Evolutionary conservation across 306 rosid genomes (phyloP).

Genomic region (Urtica urens): DNA sequence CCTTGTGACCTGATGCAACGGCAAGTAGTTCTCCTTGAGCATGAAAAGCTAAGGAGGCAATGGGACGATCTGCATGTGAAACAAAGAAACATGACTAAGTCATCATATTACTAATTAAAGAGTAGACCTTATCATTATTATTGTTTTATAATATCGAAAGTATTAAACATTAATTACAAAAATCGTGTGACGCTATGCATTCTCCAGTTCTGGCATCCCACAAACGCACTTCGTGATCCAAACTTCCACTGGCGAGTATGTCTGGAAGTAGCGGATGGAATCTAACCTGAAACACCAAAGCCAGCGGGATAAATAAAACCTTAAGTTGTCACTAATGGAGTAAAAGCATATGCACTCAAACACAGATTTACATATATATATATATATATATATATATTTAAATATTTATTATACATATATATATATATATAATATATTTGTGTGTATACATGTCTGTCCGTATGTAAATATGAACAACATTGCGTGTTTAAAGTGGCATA

Average conservation of each 20-base stretch:
- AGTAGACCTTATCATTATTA: background rate
- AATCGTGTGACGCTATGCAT: slow-evolving; percentile 77
- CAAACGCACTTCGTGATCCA: slow-evolving; percentile 93
- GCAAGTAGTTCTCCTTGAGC: slow-evolving; percentile 90
- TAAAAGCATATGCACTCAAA: too few species aligned
- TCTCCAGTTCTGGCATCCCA: slow-evolving; percentile 91
- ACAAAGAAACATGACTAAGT: slow-evolving; percentile 8
- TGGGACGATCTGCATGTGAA: slow-evolving; percentile 63
- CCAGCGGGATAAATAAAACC: background rate
- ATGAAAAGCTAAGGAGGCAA: slow-evolving; percentile 96
- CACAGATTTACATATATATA: too few species aligned
- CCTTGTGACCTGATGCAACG: slow-evolving; percentile 98
- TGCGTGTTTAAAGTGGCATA: too few species aligned
- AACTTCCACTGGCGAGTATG: slow-evolving; percentile 97
- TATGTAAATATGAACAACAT: too few species aligned
- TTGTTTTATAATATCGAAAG: background rate
- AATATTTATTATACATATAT: too few species aligned
- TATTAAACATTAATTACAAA: slow-evolving; percentile 39
- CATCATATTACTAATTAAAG: slow-evolving; percentile 1
- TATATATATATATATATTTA: too few species aligned
- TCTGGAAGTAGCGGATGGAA: slow-evolving; percentile 81
- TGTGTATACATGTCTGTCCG: too few species aligned
- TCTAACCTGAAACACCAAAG: slow-evolving; percentile 60
- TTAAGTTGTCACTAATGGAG: too few species aligned
- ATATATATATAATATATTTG: too few species aligned